Evolutionary conservation across 2,329 filamentous ascomycete species (phyloP), one percentile per base, ranked within the genome.

Genomic region (Grosmannia penicillata): DNA sequence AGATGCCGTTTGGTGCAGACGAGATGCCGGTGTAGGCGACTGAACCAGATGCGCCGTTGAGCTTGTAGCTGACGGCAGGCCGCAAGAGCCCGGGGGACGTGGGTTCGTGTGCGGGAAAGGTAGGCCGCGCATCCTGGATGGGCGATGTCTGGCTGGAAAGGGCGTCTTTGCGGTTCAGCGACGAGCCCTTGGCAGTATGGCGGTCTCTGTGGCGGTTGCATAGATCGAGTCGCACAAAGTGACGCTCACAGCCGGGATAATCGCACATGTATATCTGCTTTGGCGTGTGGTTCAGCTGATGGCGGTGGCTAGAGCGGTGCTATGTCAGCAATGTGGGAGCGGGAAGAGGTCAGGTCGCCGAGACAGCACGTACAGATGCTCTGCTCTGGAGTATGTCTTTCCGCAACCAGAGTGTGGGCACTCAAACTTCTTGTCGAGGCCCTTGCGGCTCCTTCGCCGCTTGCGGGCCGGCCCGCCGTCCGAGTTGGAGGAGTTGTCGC

Each of bases 221-320:
- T 42, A 98, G 68, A 57, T 98, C 91, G 48, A 93, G 84, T 45
- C 91, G 78, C 41, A 96, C 89, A 61, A 96, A 98, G 24, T 82
- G 79, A 37, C 89, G 80, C 43, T 78, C 75, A 58, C 91, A 98
- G 53, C 87, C 85, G 17, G 84, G 83, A 51, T 87, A 94, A 53
- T 93, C 84, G 64, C 91, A 96, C 52, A 76, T 75, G 56, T 93
- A 96, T 39, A 94, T 93, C 54, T 93, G 84, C 60, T 95, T 95
- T 15, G 89, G 89, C 41, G 83, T 81, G 60, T 96, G 91, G 56
- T 98, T 98, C 48, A 96, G 63, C 61, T 96, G 87, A 60, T 96
- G 89, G 33, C 91, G 77, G 61, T 95, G 76, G 33, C 74, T 78
- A 43, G 17, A n/a, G 29, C 8, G 25, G n/a, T n/a, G 26, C 8